Conservation (phyloP, 2,329 filamentous ascomycete genomes). For the Hymenoscyphus fraxineus region DNA sequence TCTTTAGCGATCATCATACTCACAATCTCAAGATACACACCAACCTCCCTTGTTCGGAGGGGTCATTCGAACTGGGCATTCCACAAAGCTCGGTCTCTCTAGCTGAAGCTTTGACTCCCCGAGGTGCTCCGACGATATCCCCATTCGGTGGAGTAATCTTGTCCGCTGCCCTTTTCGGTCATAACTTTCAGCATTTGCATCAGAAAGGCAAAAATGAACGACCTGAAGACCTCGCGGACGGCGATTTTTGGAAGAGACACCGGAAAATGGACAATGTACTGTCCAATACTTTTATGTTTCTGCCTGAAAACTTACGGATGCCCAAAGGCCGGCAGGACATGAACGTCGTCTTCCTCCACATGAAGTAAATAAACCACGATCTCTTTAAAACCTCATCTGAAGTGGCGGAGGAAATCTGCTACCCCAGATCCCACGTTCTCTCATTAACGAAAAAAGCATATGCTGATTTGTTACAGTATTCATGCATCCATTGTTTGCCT, state of each 20-base stretch:
- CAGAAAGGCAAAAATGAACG: conserved; percentile 64
- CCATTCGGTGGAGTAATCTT: conserved; percentile 70
- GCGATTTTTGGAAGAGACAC: conserved; percentile 83
- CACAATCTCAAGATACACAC: conserved; percentile 47
- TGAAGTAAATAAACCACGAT: conserved; percentile 47
- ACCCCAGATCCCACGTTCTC: neutral
- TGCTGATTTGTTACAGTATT: conserved; percentile 39
- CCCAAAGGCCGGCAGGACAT: conserved; percentile 65
- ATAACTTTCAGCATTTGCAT: conserved; percentile 77
- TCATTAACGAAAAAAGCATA: neutral
- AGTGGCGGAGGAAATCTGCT: neutral
- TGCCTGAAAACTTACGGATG: conserved; percentile 71
- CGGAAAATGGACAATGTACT: conserved; percentile 77
- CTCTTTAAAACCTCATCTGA: neutral
- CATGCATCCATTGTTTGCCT: conserved; percentile 85
- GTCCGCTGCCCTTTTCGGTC: conserved; percentile 74
- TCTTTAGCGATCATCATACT: conserved; percentile 21
- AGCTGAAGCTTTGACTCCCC: conserved; percentile 52
- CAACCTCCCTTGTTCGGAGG: conserved; percentile 74
- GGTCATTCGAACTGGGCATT: conserved; percentile 65
- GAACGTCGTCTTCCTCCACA: conserved; percentile 76
- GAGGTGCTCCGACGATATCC: conserved; percentile 57
- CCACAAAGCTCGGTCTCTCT: conserved; percentile 62
- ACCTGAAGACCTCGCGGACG: conserved; percentile 69
- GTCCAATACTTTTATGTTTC: conserved; percentile 70